phyloP scores from a whole-genome alignment of 306 rosid species.

The Medicago ruthenica region DNA sequence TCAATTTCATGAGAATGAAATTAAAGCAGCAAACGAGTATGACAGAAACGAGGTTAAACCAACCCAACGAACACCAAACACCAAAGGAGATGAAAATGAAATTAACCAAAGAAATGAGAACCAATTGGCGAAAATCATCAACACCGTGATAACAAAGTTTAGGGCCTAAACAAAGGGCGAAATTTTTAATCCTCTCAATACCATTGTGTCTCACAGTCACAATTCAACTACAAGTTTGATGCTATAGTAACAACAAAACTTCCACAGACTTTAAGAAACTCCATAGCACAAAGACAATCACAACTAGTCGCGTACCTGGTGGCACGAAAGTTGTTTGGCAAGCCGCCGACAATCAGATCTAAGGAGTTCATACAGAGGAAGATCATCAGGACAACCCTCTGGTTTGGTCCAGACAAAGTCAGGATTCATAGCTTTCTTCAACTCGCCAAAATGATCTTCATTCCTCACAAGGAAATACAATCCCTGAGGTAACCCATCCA shows the following conservation, averaged over 20 bases:
- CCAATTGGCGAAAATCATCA: conserved; percentile 17
- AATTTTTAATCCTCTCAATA: not conserved
- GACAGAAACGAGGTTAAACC: too few relatives aligned
- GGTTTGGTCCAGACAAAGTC: conserved; percentile 86
- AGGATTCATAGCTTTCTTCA: conserved; percentile 63
- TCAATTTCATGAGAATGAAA: too few relatives aligned
- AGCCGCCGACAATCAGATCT: conserved; percentile 56
- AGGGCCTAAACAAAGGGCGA: conserved; percentile 7
- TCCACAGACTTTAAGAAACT: conserved; percentile 28
- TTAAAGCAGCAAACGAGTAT: too few relatives aligned
- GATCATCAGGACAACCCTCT: conserved; percentile 75
- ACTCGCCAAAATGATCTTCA: conserved; percentile 72
- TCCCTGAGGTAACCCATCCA: conserved; percentile 76
- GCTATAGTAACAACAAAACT: conserved; percentile 10
- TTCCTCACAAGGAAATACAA: conserved; percentile 89
- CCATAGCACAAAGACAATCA: conserved; percentile 1
- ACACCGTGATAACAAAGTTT: not conserved
- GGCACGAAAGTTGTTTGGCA: conserved; percentile 76
- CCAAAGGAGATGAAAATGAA: too few relatives aligned
- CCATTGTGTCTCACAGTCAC: conserved; percentile 4
- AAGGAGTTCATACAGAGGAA: conserved; percentile 77
- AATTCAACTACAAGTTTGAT: not conserved
- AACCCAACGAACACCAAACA: too few relatives aligned
- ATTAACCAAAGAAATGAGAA: too few relatives aligned
- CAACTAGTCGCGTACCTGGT: conserved; percentile 59